Evolutionary conservation across 345 rosid genomes (phyloP).

Genomic region (Ceriops tagal): DNA sequence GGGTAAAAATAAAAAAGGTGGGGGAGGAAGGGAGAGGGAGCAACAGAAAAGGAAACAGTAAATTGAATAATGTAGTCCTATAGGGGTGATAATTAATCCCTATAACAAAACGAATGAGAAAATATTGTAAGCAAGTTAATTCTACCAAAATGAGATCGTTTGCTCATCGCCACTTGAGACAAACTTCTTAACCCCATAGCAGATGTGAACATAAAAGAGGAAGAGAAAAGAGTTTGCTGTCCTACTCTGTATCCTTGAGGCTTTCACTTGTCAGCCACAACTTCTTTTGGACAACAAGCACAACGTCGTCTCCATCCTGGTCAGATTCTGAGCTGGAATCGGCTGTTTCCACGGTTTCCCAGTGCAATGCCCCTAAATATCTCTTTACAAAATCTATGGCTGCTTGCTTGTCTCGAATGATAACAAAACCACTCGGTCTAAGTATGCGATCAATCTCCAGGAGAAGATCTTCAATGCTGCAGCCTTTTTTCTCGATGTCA

Average conservation of each 20-base stretch:
- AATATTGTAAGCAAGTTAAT: conserved; percentile 26
- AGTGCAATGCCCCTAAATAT: conserved; percentile 65
- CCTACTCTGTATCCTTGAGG: conserved; percentile 59
- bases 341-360: conserved; percentile 58
- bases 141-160: conserved; percentile 45
- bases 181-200: conserved; percentile 24
- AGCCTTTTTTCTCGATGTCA: conserved; percentile 48
- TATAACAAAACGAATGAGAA: conserved; percentile 26
- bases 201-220: conserved; percentile 14
- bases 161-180: conserved; percentile 9
- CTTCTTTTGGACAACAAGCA: conserved; percentile 65
- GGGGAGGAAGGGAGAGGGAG: background rate
- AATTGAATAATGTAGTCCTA: conserved; percentile 9
- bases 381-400: conserved; percentile 56
- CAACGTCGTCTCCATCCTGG: conserved; percentile 43
- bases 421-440: conserved; percentile 68
- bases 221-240: background rate
- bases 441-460: conserved; percentile 86
- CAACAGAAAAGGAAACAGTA: conserved; percentile 20
- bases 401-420: conserved; percentile 59
- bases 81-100: conserved; percentile 29
- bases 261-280: conserved; percentile 81
- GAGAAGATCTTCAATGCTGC: conserved; percentile 71
- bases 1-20: background rate
- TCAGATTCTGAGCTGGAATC: conserved; percentile 46